Conservation (phyloP, 2,329 filamentous ascomycete genomes). For the Aplosporella prunicola region DNA sequence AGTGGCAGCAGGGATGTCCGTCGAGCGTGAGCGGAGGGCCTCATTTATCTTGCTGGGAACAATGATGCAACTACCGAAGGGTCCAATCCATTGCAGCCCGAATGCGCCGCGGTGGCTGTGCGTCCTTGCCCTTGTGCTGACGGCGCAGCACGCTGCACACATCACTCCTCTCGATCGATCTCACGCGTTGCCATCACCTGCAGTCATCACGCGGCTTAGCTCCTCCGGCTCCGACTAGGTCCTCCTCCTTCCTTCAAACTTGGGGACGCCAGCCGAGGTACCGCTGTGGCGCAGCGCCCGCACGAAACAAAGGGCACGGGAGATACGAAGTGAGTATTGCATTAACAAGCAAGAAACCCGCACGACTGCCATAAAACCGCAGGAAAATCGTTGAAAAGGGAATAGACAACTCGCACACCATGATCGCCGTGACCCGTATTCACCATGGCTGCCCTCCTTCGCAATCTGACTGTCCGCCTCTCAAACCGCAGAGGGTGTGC, state of each 20-base stretch:
- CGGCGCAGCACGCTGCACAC: no score
- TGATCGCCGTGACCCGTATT: conserved; percentile 10
- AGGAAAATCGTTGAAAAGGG: conserved; percentile 3
- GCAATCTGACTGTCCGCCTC: conserved; percentile 11
- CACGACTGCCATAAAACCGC: conserved; percentile 6
- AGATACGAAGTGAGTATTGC: background rate
- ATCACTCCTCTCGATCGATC: no score
- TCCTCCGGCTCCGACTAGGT: no score
- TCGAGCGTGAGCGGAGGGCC: no score
- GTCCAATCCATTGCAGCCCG: no score
- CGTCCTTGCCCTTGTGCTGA: no score
- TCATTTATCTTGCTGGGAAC: background rate
- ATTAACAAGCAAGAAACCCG: conserved; percentile 1
- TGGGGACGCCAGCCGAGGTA: no score
- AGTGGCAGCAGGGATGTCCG: conserved; percentile 2
- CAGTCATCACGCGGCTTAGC: no score
- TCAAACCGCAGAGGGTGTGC: conserved; percentile 6
- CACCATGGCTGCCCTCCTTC: conserved; percentile 10
- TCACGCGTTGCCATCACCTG: no score
- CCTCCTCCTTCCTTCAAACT: no score
- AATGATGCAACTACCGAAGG: conserved; percentile 2
- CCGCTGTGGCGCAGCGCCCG: conserved; percentile 4
- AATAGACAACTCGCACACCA: conserved; percentile 10
- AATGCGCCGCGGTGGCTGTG: no score
- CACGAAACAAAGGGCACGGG: conserved; percentile 1